Conservation (phyloP, 768 basidiomycete genomes). For the Tephrocybe rancida region DNA sequence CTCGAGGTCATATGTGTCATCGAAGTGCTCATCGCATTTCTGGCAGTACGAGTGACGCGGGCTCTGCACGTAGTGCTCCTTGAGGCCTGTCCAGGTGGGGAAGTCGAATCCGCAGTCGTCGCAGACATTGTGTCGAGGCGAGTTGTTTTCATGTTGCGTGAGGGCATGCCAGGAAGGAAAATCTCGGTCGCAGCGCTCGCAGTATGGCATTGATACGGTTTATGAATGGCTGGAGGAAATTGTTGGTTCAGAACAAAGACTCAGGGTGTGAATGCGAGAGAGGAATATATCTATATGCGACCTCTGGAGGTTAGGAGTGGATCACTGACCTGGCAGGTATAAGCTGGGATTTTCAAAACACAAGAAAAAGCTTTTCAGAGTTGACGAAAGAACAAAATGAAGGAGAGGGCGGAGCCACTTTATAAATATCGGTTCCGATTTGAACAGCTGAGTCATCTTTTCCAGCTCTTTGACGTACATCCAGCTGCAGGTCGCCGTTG, state of each 20-base stretch:
- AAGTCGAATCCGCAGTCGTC: constrained; percentile 40
- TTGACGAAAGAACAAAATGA: no score
- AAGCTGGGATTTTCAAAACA: no score
- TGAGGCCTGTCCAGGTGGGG: constrained; percentile 4
- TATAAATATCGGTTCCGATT: not conserved
- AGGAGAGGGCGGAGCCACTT: not conserved
- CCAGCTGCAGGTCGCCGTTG: no score
- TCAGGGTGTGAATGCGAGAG: no score
- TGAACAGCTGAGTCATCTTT: no score
- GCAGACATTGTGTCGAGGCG: constrained; percentile 38
- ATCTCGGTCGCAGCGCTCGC: constrained; percentile 1
- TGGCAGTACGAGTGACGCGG: not conserved
- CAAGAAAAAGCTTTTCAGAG: no score
- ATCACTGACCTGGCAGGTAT: no score
- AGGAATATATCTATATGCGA: no score
- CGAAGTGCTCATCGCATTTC: constrained; percentile 47
- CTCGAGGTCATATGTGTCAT: constrained; percentile 29
- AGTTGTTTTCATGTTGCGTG: constrained; percentile 29
- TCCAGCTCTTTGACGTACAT: no score
- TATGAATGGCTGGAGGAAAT: not conserved
- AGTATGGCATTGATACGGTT: not conserved
- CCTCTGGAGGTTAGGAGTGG: no score
- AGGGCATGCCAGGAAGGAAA: constrained; percentile 15
- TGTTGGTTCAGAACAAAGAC: not conserved
- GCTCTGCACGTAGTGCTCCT: not conserved